Conservation (phyloP, 2,329 filamentous ascomycete species). For the Botrytis deweyae region DNA sequence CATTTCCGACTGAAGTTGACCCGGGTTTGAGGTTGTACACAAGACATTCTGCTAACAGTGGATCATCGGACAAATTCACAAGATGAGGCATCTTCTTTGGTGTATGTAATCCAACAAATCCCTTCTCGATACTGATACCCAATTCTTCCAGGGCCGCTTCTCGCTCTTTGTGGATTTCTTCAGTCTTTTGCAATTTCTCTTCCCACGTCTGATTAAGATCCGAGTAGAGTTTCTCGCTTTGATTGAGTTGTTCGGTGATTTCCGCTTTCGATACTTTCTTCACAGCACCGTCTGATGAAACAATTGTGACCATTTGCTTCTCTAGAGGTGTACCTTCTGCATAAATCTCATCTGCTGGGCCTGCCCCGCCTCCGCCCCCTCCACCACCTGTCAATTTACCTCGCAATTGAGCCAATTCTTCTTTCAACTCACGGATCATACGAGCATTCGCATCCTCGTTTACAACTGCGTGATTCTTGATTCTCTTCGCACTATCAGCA, state of each 20-base stretch:
- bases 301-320: slow-evolving; percentile 94
- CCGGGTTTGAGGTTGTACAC: slow-evolving; percentile 98
- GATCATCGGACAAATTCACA: slow-evolving; percentile 95
- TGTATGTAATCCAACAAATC: slow-evolving; percentile 90
- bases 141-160: slow-evolving; percentile 94
- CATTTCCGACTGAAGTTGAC: slow-evolving; percentile 89
- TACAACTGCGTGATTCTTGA: slow-evolving; percentile 99
- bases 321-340: slow-evolving; percentile 89
- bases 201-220: slow-evolving; percentile 99
- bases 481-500: slow-evolving; percentile 95
- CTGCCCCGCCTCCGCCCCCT: slow-evolving; percentile 43
- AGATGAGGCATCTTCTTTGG: slow-evolving; percentile 99
- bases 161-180: slow-evolving; percentile 95
- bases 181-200: slow-evolving; percentile 90
- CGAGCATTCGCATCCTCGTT: slow-evolving; percentile 98
- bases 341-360: slow-evolving; percentile 76
- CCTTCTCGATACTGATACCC: slow-evolving; percentile 98
- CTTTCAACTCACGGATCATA: slow-evolving; percentile 97
- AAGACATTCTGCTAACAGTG: slow-evolving; percentile 88
- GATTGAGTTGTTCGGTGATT: slow-evolving; percentile 92
- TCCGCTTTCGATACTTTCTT: slow-evolving; percentile 98
- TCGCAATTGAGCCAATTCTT: slow-evolving; percentile 82
- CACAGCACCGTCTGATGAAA: slow-evolving; percentile 75
- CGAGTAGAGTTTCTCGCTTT: slow-evolving; percentile 92
- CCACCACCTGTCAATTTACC: slow-evolving; percentile 72